Evolutionary conservation across 331 rosid species (phyloP).

Genomic region (Telfairia occidentalis): DNA sequence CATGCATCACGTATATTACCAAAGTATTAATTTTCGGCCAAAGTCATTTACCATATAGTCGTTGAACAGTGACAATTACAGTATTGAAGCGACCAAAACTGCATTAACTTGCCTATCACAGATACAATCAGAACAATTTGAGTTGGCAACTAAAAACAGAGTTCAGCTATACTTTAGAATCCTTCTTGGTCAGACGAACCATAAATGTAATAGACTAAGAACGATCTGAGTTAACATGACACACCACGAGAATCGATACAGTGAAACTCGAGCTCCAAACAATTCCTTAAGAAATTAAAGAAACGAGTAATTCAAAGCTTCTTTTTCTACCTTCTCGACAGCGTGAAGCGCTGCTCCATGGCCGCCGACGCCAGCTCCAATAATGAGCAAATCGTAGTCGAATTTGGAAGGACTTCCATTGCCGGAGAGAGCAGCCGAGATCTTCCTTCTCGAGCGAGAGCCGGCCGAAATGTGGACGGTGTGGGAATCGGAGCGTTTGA

Average conservation of each 20-base stretch:
- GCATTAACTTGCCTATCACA: neutral
- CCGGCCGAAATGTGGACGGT: slow-evolving; percentile 20
- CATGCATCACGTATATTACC: neutral
- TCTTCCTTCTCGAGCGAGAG: slow-evolving; percentile 5
- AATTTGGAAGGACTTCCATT: slow-evolving; percentile 66
- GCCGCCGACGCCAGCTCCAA: slow-evolving; percentile 98
- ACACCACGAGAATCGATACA: neutral
- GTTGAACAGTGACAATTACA: neutral
- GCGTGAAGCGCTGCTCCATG: slow-evolving; percentile 98
- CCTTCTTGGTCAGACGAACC: neutral
- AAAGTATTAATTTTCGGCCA: neutral
- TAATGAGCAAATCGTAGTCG: slow-evolving; percentile 84
- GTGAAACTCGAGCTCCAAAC: neutral
- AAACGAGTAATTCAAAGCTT: neutral
- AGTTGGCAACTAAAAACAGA: neutral
- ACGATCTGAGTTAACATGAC: neutral
- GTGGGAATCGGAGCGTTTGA: slow-evolving; percentile 21
- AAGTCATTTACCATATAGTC: neutral
- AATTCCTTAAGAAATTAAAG: neutral
- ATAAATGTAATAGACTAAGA: neutral
- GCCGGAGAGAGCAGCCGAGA: slow-evolving; percentile 41
- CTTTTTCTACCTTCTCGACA: slow-evolving; percentile 60
- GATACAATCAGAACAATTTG: neutral
- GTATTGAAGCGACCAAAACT: neutral
- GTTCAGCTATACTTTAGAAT: neutral